Evolutionary conservation across 2,329 filamentous ascomycete species (phyloP).

Genomic region (Aspergillus amoenus): DNA sequence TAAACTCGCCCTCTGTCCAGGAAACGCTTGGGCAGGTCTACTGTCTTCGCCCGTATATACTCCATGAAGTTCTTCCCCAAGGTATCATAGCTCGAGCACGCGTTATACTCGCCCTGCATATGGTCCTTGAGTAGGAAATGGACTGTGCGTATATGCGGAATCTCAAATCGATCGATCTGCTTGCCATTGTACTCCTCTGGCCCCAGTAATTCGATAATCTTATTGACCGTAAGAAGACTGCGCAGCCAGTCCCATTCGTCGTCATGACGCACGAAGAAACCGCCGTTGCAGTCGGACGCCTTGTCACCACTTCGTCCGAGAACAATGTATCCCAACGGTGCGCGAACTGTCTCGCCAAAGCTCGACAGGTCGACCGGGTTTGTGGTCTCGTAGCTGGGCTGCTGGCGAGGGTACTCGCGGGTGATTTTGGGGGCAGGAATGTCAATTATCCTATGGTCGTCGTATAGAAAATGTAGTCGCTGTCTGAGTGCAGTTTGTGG

Average conservation of each 20-base stretch:
- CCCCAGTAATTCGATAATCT: slow-evolving; percentile 1
- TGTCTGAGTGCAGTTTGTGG: slow-evolving; percentile 1
- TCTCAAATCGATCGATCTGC: slow-evolving; percentile 5
- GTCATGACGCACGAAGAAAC: slow-evolving; percentile 5
- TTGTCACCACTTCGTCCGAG: slow-evolving; percentile 7
- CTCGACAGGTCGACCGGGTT: background rate
- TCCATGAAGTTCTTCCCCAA: slow-evolving; percentile 8
- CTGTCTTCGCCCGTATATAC: background rate
- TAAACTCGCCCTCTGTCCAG: slow-evolving; percentile 1
- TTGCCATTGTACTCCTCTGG: slow-evolving; percentile 5
- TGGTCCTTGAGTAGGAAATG: slow-evolving; percentile 1
- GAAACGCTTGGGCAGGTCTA: slow-evolving; percentile 3
- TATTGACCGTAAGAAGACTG: background rate
- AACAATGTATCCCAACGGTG: slow-evolving; percentile 6
- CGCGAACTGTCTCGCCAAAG: slow-evolving; percentile 3
- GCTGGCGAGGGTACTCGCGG: background rate
- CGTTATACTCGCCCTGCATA: slow-evolving; percentile 1
- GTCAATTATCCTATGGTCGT: background rate
- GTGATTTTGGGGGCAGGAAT: background rate
- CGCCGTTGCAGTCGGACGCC: slow-evolving; percentile 1
- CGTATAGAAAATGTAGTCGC: background rate
- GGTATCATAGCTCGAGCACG: slow-evolving; percentile 3
- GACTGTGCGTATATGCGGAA: background rate
- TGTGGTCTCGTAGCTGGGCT: slow-evolving; percentile 5
- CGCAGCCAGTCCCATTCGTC: slow-evolving; percentile 12